Conservation (phyloP, 2,329 filamentous ascomycete genomes). For the Verticillium nonalfalfae region DNA sequence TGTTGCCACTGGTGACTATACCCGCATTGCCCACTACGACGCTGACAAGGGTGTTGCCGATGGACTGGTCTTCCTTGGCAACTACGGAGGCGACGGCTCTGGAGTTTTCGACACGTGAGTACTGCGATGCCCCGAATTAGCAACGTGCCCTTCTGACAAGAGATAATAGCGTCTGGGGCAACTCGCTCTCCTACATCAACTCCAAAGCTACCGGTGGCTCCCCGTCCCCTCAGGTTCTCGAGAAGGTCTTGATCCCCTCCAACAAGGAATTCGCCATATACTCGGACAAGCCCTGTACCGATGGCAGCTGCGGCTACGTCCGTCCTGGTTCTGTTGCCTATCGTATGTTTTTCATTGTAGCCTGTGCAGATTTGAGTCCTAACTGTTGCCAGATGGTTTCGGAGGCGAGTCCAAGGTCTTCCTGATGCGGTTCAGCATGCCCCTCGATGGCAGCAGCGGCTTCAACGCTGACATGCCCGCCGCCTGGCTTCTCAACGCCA, state of each 20-base stretch:
- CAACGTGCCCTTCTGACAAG: not conserved
- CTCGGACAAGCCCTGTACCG: slow-evolving; percentile 34
- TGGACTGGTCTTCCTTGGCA: slow-evolving; percentile 41
- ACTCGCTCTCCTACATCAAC: slow-evolving; percentile 38
- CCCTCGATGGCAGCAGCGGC: slow-evolving; percentile 44
- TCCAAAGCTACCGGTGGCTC: slow-evolving; percentile 31
- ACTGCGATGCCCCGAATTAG: slow-evolving; percentile 3
- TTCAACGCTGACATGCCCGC: slow-evolving; percentile 63
- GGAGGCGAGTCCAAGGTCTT: slow-evolving; percentile 62
- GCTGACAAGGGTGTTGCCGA: slow-evolving; percentile 29
- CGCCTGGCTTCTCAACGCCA: slow-evolving; percentile 69
- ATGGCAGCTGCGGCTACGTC: slow-evolving; percentile 33
- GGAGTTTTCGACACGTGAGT: slow-evolving; percentile 36
- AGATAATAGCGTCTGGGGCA: slow-evolving; percentile 30
- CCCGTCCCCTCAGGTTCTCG: slow-evolving; percentile 29
- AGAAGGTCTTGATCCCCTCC: slow-evolving; percentile 31
- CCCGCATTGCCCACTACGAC: slow-evolving; percentile 38
- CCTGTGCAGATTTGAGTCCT: slow-evolving; percentile 1
- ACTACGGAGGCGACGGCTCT: slow-evolving; percentile 37
- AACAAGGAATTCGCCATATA: slow-evolving; percentile 40
- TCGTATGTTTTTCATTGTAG: slow-evolving; percentile 22
- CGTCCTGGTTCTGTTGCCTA: slow-evolving; percentile 37
- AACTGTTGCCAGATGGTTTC: slow-evolving; percentile 54
- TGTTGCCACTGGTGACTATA: slow-evolving; percentile 24
- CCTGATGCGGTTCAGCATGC: slow-evolving; percentile 70